Evolutionary conservation across 2,329 filamentous ascomycete genomes (phyloP), one percentile per base, ranked within the genome.

Genomic region (Neonectria ditissima): DNA sequence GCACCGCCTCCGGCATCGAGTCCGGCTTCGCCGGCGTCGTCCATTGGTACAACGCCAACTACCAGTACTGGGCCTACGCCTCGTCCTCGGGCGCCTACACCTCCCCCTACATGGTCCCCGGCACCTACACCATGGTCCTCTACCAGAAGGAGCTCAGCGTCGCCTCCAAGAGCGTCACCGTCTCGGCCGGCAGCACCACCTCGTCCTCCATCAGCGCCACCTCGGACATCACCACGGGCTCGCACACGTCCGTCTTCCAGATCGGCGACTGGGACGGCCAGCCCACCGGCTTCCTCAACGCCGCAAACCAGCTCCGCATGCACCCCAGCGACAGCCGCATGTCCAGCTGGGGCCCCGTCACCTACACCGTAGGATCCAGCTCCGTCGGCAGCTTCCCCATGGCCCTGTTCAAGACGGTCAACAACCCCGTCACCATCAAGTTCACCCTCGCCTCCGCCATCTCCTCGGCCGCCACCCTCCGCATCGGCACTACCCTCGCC

Each of bases 41-140:
- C 2, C 88, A 91, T 76, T 91, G 89, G 89, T 87, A 85, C 77
- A 91, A 91, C 75, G 74, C 74, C 30, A 80, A 80, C 6, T 86
- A 87, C 1, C 89, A 91, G 72, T 91, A 91, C 80, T 92, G 89
- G 89, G 78, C 83, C 6, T 86, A 86, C 62, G 84, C 87, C 20
- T 80, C 80, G 9, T 82, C 82, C 22, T 79, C 76, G 47, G 88
- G 88, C 10, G 80, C 79, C 13, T 92, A 89, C 76, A 89, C 83
- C 3, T 90, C 88, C 0, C 89, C 89, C 0, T 79, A 83, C 59
- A 91, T 91, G 89, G 89, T 88, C 70, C 86, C 88, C 0, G 89
- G 89, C 30, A 89, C 86, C 0, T 91, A 91, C 77, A 90, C 86
- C n/a, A 89, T 90, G 83, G 84, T 89, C 5, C 82, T 91, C 39